Percentiles rank a stretch among this genome's conserved stretches.
These are phyloP conservation scores for Trichoderma gracile DNA, from an alignment of 2,329 filamentous ascomycete species.

Conservation along the genomic window DNA sequence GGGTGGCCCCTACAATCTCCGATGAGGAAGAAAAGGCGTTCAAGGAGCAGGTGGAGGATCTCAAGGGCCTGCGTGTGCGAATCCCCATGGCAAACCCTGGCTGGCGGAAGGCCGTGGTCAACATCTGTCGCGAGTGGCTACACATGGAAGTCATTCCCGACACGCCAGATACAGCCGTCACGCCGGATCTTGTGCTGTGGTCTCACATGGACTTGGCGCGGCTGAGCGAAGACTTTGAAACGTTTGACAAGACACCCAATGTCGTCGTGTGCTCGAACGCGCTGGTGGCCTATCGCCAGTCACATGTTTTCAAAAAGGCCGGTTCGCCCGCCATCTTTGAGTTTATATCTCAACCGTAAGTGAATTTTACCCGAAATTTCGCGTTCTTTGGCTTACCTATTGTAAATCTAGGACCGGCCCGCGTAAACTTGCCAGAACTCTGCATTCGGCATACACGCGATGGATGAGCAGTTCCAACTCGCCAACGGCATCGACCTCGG, in stretches of 20 bases:
- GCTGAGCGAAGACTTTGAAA: slow-evolving; percentile 8
- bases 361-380: neutral
- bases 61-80: slow-evolving; percentile 38
- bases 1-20: neutral
- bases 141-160: slow-evolving; percentile 34
- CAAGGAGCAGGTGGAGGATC: slow-evolving; percentile 32
- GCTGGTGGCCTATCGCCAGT: slow-evolving; percentile 34
- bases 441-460: slow-evolving; percentile 32
- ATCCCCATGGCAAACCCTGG: slow-evolving; percentile 26
- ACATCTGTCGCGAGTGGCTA: slow-evolving; percentile 40
- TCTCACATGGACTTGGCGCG: slow-evolving; percentile 27
- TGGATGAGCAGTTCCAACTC: slow-evolving; percentile 30
- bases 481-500: neutral
- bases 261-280: slow-evolving; percentile 39
- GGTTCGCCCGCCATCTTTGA: slow-evolving; percentile 36
- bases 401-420: slow-evolving; percentile 36
- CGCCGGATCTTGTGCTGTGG: slow-evolving; percentile 35
- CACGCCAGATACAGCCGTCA: slow-evolving; percentile 5
- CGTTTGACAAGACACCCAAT: slow-evolving; percentile 28
- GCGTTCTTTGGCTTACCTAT: neutral
- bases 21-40: slow-evolving; percentile 35
- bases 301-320: slow-evolving; percentile 29
- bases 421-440: slow-evolving; percentile 39
- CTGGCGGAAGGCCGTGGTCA: slow-evolving; percentile 29
- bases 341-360: slow-evolving; percentile 44